Evolutionary conservation across 2,329 filamentous ascomycete species (phyloP).

Genomic region (Fonsecaea erecta): DNA sequence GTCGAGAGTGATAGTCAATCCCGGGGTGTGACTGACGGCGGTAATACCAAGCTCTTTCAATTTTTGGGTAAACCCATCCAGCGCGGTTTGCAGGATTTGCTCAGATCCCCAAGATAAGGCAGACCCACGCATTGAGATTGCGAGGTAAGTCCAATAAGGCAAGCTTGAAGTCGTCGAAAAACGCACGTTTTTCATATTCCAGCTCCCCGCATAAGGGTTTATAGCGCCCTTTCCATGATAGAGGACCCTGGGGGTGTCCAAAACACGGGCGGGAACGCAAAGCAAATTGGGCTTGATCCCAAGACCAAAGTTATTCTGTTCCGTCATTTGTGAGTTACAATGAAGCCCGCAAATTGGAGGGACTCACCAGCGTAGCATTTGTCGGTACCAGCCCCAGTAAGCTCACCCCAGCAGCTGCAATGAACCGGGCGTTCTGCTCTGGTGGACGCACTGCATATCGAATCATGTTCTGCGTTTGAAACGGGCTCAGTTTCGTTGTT

Average conservation of each 20-base stretch:
- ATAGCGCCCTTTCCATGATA: constrained; percentile 56
- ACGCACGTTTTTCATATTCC: constrained; percentile 68
- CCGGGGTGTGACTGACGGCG: not conserved
- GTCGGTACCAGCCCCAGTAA: constrained; percentile 11
- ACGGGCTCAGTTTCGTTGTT: constrained; percentile 61
- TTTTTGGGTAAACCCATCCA: not conserved
- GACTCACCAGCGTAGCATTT: constrained; percentile 18
- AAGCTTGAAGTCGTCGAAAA: constrained; percentile 61
- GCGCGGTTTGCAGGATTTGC: not conserved
- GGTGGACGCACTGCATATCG: constrained; percentile 71
- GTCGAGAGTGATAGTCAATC: not conserved
- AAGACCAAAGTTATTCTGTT: constrained; percentile 41
- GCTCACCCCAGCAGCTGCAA: constrained; percentile 43
- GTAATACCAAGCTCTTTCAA: not conserved
- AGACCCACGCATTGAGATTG: not conserved
- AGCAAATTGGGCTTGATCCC: constrained; percentile 64
- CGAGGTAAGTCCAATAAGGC: constrained; percentile 57
- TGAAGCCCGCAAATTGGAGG: not conserved
- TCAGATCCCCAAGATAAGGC: not conserved
- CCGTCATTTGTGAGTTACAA: not conserved
- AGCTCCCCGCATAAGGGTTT: constrained; percentile 59
- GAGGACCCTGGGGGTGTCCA: constrained; percentile 63
- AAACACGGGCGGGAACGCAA: constrained; percentile 72
- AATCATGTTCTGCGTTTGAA: constrained; percentile 72
- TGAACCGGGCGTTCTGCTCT: constrained; percentile 68